Evolutionary conservation across 2,329 filamentous ascomycete genomes (phyloP).

Genomic region (Colletotrichum cereale): DNA sequence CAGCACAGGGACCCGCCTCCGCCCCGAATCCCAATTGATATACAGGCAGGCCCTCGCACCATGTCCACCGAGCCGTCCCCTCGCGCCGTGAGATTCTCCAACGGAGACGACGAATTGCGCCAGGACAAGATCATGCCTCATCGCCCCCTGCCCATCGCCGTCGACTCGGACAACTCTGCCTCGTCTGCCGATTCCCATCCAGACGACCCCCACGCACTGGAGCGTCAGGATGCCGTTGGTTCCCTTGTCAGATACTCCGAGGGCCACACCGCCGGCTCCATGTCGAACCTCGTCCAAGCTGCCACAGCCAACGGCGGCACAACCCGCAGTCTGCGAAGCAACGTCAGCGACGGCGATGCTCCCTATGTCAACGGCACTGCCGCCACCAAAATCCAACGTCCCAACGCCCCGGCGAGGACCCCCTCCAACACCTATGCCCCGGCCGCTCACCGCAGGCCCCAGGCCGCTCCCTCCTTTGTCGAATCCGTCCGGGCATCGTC

Average conservation of each 20-base stretch:
- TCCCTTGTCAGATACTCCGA: constrained; percentile 60
- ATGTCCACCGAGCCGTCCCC: constrained; percentile 62
- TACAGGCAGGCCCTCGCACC: constrained; percentile 19
- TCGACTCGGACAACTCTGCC: constrained; percentile 63
- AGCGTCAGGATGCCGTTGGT: constrained; percentile 63
- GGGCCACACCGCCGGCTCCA: constrained; percentile 54
- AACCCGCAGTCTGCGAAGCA: constrained; percentile 40
- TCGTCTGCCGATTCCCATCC: constrained; percentile 60
- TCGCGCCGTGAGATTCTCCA: constrained; percentile 68
- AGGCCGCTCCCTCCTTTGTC: constrained; percentile 56
- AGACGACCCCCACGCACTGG: constrained; percentile 59
- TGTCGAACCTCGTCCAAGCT: constrained; percentile 53
- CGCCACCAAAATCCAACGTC: constrained; percentile 69
- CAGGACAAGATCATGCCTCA: constrained; percentile 57
- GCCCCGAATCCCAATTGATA: constrained; percentile 11
- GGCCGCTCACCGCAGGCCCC: constrained; percentile 68
- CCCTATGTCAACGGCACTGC: constrained; percentile 46
- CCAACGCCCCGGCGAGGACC: constrained; percentile 76
- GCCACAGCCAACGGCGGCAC: constrained; percentile 38
- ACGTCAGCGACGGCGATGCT: constrained; percentile 44
- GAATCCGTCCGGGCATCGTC: constrained; percentile 63
- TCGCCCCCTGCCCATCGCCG: constrained; percentile 50
- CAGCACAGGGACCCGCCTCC: neutral
- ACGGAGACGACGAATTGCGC: constrained; percentile 58
- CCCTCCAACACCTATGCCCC: constrained; percentile 86